phyloP scores from a whole-genome alignment of 768 basidiomycete genomes.

The Leucosporidium scottii region DNA sequence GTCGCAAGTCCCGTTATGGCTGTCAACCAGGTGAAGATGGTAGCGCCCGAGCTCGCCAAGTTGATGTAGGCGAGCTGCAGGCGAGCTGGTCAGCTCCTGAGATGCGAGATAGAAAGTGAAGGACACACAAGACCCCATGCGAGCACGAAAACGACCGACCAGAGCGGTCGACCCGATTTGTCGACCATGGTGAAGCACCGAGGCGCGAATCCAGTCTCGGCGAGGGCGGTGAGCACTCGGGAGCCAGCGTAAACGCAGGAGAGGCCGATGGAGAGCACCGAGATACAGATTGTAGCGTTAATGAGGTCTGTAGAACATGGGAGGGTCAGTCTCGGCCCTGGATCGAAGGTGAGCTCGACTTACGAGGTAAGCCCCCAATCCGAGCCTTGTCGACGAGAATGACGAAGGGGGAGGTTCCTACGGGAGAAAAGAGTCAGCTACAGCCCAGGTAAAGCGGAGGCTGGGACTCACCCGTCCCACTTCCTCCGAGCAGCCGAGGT shows the following conservation, averaged over 20 bases:
- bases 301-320: conserved; percentile 16
- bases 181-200: conserved; percentile 59
- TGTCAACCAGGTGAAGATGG: conserved; percentile 51
- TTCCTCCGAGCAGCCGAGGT: conserved; percentile 48
- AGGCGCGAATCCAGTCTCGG: conserved; percentile 60
- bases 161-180: conserved; percentile 57
- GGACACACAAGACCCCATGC: conserved; percentile 24
- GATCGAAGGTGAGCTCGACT: no score
- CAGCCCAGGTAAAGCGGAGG: no score
- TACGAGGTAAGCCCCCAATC: conserved; percentile 29
- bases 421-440: no score
- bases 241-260: conserved; percentile 63
- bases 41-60: conserved; percentile 51
- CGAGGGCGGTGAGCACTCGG: conserved; percentile 57
- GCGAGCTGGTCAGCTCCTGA: no score
- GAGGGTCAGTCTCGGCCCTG: no score
- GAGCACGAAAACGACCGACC: conserved; percentile 45
- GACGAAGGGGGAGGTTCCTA: conserved; percentile 42
- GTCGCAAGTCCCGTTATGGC: conserved; percentile 62
- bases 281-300: conserved; percentile 53
- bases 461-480: conserved; percentile 38
- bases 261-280: conserved; percentile 55
- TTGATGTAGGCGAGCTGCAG: conserved; percentile 35
- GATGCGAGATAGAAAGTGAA: background rate
- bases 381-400: conserved; percentile 42